These are phyloP conservation scores for Cryptococcus sp. DNA, from an alignment of 1,284 basidiomycete genomes.

Conservation along the genomic window DNA sequence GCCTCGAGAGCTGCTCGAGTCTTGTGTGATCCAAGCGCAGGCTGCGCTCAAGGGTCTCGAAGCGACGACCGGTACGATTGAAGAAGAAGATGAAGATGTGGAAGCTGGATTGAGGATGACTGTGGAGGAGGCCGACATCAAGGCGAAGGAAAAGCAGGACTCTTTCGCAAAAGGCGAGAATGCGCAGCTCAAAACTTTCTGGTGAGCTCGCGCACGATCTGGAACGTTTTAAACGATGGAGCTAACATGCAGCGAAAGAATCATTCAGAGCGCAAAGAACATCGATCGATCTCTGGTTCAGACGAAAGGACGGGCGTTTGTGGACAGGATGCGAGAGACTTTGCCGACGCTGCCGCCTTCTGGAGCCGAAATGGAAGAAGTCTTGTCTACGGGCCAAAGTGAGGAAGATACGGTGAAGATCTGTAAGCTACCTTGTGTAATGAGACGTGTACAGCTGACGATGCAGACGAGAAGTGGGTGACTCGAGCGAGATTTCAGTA, in stretches of 20 bases:
- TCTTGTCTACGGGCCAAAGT: not conserved
- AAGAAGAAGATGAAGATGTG: slow-evolving; percentile 19
- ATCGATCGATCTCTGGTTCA: not conserved
- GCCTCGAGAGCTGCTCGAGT: slow-evolving; percentile 81
- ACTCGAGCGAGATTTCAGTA: slow-evolving; percentile 74
- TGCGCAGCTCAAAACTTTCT: not conserved
- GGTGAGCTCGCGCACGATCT: not conserved
- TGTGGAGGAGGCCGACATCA: not conserved
- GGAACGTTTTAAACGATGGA: not conserved
- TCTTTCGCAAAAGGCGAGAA: not conserved
- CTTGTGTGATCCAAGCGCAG: slow-evolving; percentile 78
- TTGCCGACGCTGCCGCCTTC: slow-evolving; percentile 63
- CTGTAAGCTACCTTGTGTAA: slow-evolving; percentile 42
- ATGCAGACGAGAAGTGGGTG: slow-evolving; percentile 68
- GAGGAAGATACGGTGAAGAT: slow-evolving; percentile 62
- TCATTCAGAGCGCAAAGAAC: not conserved
- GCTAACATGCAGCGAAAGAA: not conserved
- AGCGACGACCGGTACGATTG: slow-evolving; percentile 5
- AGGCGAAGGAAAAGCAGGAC: too few relatives aligned
- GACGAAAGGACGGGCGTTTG: not conserved
- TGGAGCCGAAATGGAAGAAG: slow-evolving; percentile 42
- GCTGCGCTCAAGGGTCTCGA: slow-evolving; percentile 75
- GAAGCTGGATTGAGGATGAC: slow-evolving; percentile 2
- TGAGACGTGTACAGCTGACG: slow-evolving; percentile 7
- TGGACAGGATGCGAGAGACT: not conserved